phyloP scores from a whole-genome alignment of 148 eudicot species.

The Cornus kousa region DNA sequence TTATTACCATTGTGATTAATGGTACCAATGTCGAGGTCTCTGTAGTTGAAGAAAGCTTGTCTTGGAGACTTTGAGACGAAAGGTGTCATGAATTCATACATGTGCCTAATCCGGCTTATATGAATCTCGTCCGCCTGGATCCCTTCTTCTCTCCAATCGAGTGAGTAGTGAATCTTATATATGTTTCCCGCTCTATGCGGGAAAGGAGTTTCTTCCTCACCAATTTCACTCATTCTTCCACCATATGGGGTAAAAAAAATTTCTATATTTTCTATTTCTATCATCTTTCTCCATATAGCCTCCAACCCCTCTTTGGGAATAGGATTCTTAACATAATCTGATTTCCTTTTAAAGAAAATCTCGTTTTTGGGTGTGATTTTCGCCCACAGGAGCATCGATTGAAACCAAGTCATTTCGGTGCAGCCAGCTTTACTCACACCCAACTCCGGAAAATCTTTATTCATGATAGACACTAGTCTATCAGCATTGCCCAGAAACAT shows the following conservation, averaged over 20 bases:
- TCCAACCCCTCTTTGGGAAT: conserved; percentile 29
- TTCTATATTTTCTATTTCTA: conserved; percentile 9
- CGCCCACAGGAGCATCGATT: conserved; percentile 18
- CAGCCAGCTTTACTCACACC: conserved; percentile 23
- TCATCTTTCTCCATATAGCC: conserved; percentile 35
- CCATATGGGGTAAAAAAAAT: conserved; percentile 38
- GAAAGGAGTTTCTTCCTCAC: conserved; percentile 31
- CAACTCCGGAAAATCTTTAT: conserved; percentile 21
- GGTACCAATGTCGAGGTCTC: conserved; percentile 22
- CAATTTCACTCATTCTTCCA: conserved; percentile 38
- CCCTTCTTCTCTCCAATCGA: conserved; percentile 25
- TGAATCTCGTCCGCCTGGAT: conserved; percentile 2
- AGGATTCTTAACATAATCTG: conserved; percentile 33
- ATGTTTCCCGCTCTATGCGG: conserved; percentile 46
- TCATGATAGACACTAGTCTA: conserved; percentile 3
- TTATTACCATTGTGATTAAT: conserved; percentile 2
- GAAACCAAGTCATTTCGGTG: conserved; percentile 34
- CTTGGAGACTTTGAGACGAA: no score
- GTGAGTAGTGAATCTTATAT: conserved; percentile 35
- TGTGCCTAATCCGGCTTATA: conserved; percentile 10
- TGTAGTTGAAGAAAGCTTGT: no score
- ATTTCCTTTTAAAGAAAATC: conserved; percentile 22
- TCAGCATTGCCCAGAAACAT: conserved; percentile 26
- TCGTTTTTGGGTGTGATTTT: conserved; percentile 1
- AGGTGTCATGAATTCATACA: no score